Evolutionary conservation across 2,329 filamentous ascomycete species (phyloP), one percentile per base, ranked within the genome.

Genomic region (Cercospora canescens): DNA sequence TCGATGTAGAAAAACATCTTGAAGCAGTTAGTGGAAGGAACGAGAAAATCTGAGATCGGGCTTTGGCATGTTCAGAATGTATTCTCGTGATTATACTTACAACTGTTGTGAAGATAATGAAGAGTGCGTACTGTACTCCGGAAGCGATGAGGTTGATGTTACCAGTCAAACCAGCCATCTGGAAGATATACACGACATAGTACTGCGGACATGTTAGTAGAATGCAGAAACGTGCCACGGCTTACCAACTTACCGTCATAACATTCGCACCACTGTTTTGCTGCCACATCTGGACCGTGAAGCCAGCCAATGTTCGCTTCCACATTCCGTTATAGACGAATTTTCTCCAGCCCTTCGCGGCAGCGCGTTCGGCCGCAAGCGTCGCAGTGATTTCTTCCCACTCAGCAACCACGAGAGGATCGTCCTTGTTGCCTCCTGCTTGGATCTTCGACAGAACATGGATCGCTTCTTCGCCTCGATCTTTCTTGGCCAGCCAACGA

Each of bases 161-260:
- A 9, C 83, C 83, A 7, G 73, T 78, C 62, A 88, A 81, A 39
- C 83, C 82, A 9, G 86, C 86, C 85, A 88, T 88, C 59, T 83
- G 75, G 69, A 87, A 88, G 66, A 88, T 84, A 73, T 87, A 88
- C 3, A 86, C 84, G 65, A 88, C 83, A 65, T 89, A 88, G 75
- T 87, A 87, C 71, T 84, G 83, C 52, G 2, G 86, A 83, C 8
- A 35, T 32, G 52, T 56, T 30, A 56, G 52, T 35, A 1, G 28
- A 24, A 6, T 24, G 8, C 16, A 0, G 18, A 12, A 18, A 6
- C 24, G 6, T n/a, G 2, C 4, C 52, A 24, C 5, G n/a, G 32
- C 7, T n/a, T 3, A 28, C 7, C 9, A 6, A 35, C 60, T 63
- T 35, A 66, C 64, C 28, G 64, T 67, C 64, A 67, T 67, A 4